Evolutionary conservation across 2,329 filamentous ascomycete species (phyloP).

Genomic region (Chaetomiaceae sp.): DNA sequence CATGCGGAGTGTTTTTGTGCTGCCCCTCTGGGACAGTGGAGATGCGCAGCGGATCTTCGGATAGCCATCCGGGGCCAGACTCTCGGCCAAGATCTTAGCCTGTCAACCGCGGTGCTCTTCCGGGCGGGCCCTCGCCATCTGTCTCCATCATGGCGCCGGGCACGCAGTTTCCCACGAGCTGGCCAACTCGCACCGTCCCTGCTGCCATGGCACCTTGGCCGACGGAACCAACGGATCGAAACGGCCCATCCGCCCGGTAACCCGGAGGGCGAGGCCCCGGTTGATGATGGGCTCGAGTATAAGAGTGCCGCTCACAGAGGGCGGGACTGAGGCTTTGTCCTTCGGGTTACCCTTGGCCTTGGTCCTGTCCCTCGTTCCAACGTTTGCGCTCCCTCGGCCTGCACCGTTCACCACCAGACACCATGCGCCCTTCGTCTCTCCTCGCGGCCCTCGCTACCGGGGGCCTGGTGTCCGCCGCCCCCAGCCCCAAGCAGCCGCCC

Average conservation of each 20-base stretch:
- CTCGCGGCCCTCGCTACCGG: constrained; percentile 23
- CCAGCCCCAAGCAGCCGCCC: constrained; percentile 4
- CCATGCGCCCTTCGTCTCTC: constrained; percentile 21
- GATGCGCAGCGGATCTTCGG: constrained; percentile 18
- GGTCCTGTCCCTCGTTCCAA: constrained; percentile 3
- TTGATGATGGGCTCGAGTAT: not conserved
- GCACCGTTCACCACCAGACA: not conserved
- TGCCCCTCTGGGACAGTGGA: constrained; percentile 14
- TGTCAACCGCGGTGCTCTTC: constrained; percentile 17
- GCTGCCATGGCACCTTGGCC: constrained; percentile 8
- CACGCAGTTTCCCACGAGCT: constrained; percentile 6
- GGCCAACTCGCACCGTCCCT: not conserved
- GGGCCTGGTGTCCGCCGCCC: constrained; percentile 18
- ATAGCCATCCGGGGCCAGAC: constrained; percentile 14
- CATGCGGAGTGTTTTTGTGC: constrained; percentile 12
- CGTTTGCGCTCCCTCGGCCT: not conserved
- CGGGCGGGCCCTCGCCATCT: constrained; percentile 14
- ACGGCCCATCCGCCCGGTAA: not conserved
- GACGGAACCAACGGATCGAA: constrained; percentile 1
- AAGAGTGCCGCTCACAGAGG: not conserved
- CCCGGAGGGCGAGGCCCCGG: constrained; percentile 4
- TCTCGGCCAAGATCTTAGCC: constrained; percentile 16
- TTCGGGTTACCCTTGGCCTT: not conserved
- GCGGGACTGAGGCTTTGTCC: not conserved
- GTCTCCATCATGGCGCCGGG: constrained; percentile 13